These are phyloP conservation scores for Deuterostichococcus epilithicus DNA, from an alignment of 139 green algal species.

Conservation along the genomic window DNA sequence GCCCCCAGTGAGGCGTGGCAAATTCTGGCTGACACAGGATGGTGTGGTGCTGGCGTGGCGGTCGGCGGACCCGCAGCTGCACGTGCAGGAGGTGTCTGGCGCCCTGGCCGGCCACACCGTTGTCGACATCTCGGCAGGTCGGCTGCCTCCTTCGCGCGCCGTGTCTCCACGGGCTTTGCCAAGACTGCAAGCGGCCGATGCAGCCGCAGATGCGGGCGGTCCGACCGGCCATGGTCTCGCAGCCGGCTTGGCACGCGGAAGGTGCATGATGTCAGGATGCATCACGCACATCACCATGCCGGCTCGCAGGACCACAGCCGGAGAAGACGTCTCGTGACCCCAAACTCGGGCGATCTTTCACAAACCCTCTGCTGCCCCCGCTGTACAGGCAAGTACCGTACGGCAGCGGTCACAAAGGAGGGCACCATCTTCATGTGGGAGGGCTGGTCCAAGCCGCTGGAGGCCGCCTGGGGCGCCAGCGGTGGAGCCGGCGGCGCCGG, in stretches of 20 bases:
- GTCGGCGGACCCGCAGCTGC: slow-evolving; percentile 49
- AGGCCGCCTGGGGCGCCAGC: background rate
- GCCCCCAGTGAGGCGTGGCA: no score
- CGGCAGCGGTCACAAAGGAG: slow-evolving; percentile 65
- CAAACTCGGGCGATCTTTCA: no score
- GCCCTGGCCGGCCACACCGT: slow-evolving; percentile 55
- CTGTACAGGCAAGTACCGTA: slow-evolving; percentile 80
- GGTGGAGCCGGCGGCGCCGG: no score
- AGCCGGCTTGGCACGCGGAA: no score
- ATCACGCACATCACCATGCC: no score
- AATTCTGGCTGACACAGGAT: slow-evolving; percentile 22
- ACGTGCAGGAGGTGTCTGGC: slow-evolving; percentile 59
- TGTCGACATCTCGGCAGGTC: slow-evolving; percentile 58
- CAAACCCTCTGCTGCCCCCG: slow-evolving; percentile 17
- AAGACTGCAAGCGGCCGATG: no score
- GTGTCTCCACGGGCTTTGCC: no score
- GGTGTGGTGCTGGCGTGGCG: slow-evolving; percentile 73
- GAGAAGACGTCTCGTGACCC: no score
- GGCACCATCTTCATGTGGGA: slow-evolving; percentile 88
- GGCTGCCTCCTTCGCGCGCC: background rate
- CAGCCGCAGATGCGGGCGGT: no score
- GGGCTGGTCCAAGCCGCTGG: slow-evolving; percentile 32
- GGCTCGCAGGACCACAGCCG: no score
- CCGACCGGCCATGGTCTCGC: no score
- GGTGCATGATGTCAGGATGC: no score